Conservation (phyloP, 1,284 basidiomycete genomes). For the Irpex sp. region DNA sequence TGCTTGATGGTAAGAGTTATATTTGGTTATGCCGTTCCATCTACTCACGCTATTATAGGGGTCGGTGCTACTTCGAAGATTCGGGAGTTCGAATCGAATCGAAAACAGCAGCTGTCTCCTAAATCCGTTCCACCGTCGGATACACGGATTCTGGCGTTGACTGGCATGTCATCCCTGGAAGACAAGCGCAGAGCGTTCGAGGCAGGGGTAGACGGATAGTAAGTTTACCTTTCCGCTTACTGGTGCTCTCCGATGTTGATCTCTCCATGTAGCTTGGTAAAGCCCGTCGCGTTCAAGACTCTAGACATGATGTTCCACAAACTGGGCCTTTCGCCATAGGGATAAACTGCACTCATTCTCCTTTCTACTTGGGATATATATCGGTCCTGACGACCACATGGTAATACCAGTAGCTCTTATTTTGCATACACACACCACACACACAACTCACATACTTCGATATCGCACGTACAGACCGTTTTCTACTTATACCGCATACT, state of each 20-base stretch:
- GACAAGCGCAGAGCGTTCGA: constrained; percentile 91
- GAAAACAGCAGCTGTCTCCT: constrained; percentile 21
- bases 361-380: neutral
- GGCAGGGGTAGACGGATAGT: constrained; percentile 95
- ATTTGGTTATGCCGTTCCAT: neutral
- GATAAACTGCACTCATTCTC: neutral
- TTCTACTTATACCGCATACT: neutral
- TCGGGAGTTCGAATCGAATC: constrained; percentile 68
- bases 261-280: constrained; percentile 65
- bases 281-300: constrained; percentile 90
- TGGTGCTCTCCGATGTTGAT: constrained; percentile 4
- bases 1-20: constrained; percentile 68
- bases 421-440: no score
- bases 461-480: neutral
- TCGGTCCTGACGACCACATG: neutral
- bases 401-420: neutral
- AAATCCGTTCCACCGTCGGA: constrained; percentile 17
- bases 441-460: neutral
- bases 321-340: constrained; percentile 55
- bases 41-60: constrained; percentile 35
- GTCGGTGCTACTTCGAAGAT: constrained; percentile 84
- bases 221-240: constrained; percentile 30
- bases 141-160: constrained; percentile 83
- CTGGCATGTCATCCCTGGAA: constrained; percentile 89
- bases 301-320: constrained; percentile 82